Conservation (phyloP, 2,329 filamentous ascomycete species). For the Zalaria obscura region DNA sequence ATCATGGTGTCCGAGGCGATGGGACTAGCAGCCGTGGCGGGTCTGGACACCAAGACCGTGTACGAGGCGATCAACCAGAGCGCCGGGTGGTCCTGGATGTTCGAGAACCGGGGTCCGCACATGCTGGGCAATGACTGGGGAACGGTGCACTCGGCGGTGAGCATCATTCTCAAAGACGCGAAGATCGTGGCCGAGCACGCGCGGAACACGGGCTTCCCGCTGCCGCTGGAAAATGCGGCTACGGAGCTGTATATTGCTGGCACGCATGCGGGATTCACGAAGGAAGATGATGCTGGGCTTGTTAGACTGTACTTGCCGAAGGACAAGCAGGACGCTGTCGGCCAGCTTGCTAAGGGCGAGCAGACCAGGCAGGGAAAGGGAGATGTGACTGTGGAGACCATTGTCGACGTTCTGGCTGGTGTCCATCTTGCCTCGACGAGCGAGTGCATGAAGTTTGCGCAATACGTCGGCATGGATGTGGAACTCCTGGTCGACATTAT, state of each 20-base stretch:
- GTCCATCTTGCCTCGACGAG: slow-evolving; percentile 35
- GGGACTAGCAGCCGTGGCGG: slow-evolving; percentile 39
- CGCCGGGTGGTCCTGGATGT: slow-evolving; percentile 37
- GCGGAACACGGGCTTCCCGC: slow-evolving; percentile 41
- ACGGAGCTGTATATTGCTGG: slow-evolving; percentile 52
- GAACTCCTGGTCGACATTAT: slow-evolving; percentile 32
- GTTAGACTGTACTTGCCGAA: slow-evolving; percentile 37
- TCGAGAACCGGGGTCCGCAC: slow-evolving; percentile 40
- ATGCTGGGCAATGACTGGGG: slow-evolving; percentile 38
- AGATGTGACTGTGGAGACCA: slow-evolving; percentile 19
- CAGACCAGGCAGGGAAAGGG: slow-evolving; percentile 18
- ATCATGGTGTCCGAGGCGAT: slow-evolving; percentile 41
- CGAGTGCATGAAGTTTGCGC: slow-evolving; percentile 33
- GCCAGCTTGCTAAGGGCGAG: slow-evolving; percentile 18
- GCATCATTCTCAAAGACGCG: slow-evolving; percentile 34
- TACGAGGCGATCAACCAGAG: slow-evolving; percentile 31
- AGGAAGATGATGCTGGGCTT: slow-evolving; percentile 40
- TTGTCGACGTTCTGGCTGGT: slow-evolving; percentile 27
- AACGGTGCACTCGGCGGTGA: slow-evolving; percentile 25
- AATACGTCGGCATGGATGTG: slow-evolving; percentile 29
- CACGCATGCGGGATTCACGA: slow-evolving; percentile 41
- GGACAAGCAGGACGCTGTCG: slow-evolving; percentile 16
- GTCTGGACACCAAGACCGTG: slow-evolving; percentile 35
- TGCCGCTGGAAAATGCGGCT: slow-evolving; percentile 45
- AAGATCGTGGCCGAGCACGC: slow-evolving; percentile 56